A percentile compares a stretch with the other conserved stretches of the same genome.
These are phyloP conservation scores for Serendipita sp. DNA, from an alignment of 768 basidiomycete species.

Conservation along the genomic window DNA sequence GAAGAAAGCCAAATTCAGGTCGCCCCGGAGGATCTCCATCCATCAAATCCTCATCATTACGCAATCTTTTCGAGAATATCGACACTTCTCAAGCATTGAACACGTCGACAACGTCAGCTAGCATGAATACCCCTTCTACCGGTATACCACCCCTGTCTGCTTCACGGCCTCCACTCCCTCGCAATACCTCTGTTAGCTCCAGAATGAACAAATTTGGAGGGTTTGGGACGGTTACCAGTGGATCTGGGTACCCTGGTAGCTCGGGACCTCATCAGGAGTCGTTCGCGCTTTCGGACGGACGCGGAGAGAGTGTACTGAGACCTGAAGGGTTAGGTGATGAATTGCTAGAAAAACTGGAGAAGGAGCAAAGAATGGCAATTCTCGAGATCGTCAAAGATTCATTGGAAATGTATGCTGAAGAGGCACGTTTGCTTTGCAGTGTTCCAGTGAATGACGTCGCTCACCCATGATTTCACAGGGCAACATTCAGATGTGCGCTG, in stretches of 20 bases:
- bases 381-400: background rate
- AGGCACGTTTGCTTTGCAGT: background rate
- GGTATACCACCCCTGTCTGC: background rate
- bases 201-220: background rate
- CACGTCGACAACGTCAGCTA: background rate
- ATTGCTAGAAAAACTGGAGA: background rate
- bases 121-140: background rate
- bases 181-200: background rate
- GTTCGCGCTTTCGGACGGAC: background rate
- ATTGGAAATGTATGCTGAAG: constrained; percentile 1
- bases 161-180: background rate
- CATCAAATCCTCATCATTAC: background rate
- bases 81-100: background rate
- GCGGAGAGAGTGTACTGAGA: background rate
- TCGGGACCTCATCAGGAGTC: background rate
- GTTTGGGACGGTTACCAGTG: background rate
- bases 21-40: background rate
- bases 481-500: constrained; percentile 65
- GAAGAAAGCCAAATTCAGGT: background rate
- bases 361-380: background rate
- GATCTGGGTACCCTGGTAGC: background rate
- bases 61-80: background rate
- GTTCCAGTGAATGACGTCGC: too few species aligned
- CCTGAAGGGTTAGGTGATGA: background rate
- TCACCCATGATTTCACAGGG: constrained; percentile 28